Base-by-base conservation (phyloP, 148 eudicot species). In the Beta vulgaris region DNA sequence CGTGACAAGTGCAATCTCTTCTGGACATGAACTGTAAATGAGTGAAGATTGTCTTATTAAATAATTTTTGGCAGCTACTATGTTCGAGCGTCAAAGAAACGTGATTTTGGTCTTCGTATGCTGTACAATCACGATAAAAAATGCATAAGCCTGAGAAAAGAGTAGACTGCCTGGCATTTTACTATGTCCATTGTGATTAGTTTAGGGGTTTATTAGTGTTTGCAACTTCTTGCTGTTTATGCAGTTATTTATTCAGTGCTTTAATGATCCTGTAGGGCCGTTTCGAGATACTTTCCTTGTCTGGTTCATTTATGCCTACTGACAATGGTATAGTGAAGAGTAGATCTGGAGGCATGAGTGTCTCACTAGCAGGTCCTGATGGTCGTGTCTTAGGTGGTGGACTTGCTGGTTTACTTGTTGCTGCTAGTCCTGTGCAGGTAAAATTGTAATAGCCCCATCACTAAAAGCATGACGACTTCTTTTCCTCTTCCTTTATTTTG, bases 351-450 rank as follows among this genome's bases (percentile, higher is more conserved):
- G 97, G 97, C 42, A 86, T 94, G 93, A 91, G 96, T 75, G 90
- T 94, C 78, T 87, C 91, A 32, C 80, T 94, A 65, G 93, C 92
- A 6, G 91, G 97, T 32, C 88, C 98, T 16, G 96, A 94, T 85
- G 98, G 98, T 10, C 91, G 88, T 42, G 96, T 94, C 36, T 29
- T 90, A 36, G 97, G 97, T 37, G 98, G 97, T 48, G 93, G 96
- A 44, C 87, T 94, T 68, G 97, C 98, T 78, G 98, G 98, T 73
- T 80, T 91, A 69, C 83, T 94, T 37, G 69, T 87, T 32, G 98
- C 98, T 77, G 95, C 96, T 76, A 86, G 93, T 58, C 93, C 98
- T 59, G 87, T 94, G 18, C 97, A 91, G 97, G 98, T 94, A 74
- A 71, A 46, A 64, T 57, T 51, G 25, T 40, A 40, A 23, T 44